Percentiles rank a stretch among this genome's conserved stretches.
Conservation (phyloP, 2,329 filamentous ascomycete genomes). For the Aureobasidium leucospermi region DNA sequence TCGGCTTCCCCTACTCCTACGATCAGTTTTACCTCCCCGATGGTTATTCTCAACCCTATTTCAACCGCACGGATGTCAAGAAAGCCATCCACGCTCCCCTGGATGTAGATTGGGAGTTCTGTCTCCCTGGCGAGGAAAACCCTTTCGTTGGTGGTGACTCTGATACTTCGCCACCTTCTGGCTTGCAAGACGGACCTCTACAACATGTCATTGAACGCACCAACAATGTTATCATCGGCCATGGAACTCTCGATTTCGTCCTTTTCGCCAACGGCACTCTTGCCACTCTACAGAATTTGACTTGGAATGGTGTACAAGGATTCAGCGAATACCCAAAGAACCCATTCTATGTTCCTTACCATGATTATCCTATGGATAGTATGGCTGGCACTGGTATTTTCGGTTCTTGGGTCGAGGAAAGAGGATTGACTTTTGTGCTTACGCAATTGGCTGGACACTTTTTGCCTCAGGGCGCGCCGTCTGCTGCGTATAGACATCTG, state of each 20-base stretch:
- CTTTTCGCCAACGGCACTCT: slow-evolving; percentile 25
- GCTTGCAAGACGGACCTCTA: slow-evolving; percentile 17
- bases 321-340: slow-evolving; percentile 20
- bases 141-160: slow-evolving; percentile 17
- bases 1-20: slow-evolving; percentile 18
- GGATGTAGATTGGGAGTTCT: slow-evolving; percentile 18
- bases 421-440: slow-evolving; percentile 23
- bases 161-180: slow-evolving; percentile 18
- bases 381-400: slow-evolving; percentile 21
- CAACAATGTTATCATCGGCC: slow-evolving; percentile 27
- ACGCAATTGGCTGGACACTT: slow-evolving; percentile 24
- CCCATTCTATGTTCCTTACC: slow-evolving; percentile 22
- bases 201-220: slow-evolving; percentile 26
- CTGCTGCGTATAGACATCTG: slow-evolving; percentile 6
- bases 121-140: slow-evolving; percentile 21
- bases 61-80: slow-evolving; percentile 32
- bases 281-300: slow-evolving; percentile 25
- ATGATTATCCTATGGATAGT: slow-evolving; percentile 1
- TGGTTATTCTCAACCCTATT: slow-evolving; percentile 23
- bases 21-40: slow-evolving; percentile 11
- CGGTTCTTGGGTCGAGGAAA: slow-evolving; percentile 21
- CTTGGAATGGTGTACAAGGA: slow-evolving; percentile 26
- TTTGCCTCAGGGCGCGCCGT: neutral
- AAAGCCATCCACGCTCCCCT: slow-evolving; percentile 30
- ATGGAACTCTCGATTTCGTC: slow-evolving; percentile 23